Evolutionary conservation across 2,329 filamentous ascomycete genomes (phyloP).

Genomic region (Scleromitrula shiraiana): DNA sequence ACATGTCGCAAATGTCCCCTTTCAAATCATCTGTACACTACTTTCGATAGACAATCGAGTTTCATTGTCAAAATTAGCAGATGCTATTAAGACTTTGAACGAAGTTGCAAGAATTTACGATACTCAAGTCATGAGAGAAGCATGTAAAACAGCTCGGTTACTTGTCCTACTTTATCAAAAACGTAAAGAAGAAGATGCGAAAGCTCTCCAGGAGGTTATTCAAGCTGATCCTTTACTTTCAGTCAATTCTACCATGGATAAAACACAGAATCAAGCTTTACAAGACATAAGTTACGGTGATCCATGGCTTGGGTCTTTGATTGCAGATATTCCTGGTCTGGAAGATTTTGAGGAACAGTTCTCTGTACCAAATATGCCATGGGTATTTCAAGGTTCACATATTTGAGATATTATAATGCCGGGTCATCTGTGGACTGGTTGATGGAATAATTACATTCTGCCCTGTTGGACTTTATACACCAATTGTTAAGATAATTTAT

Average conservation of each 20-base stretch:
- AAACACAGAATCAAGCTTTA: background rate
- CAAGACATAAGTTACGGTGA: background rate
- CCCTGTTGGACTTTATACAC: too few species aligned
- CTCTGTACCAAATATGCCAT: background rate
- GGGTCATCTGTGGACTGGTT: too few species aligned
- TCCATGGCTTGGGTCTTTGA: slow-evolving; percentile 2
- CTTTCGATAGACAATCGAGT: slow-evolving; percentile 11
- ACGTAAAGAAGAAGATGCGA: slow-evolving; percentile 3
- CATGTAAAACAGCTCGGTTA: slow-evolving; percentile 7
- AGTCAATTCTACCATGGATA: background rate
- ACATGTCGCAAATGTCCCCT: slow-evolving; percentile 13
- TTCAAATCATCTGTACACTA: slow-evolving; percentile 12
- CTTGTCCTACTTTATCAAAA: slow-evolving; percentile 3
- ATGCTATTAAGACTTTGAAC: slow-evolving; percentile 9
- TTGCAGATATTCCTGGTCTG: slow-evolving; percentile 1
- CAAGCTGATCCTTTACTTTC: background rate
- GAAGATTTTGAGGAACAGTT: slow-evolving; percentile 1
- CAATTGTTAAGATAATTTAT: too few species aligned
- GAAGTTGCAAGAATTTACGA: slow-evolving; percentile 4
- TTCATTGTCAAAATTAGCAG: slow-evolving; percentile 3
- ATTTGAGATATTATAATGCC: too few species aligned
- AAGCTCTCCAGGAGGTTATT: background rate
- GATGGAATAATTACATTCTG: too few species aligned
- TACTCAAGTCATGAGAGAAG: slow-evolving; percentile 4
- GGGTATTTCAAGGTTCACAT: background rate